These are phyloP conservation scores for Bretschneidera sinensis DNA, from an alignment of 345 rosid genomes.

Conservation along the genomic window DNA sequence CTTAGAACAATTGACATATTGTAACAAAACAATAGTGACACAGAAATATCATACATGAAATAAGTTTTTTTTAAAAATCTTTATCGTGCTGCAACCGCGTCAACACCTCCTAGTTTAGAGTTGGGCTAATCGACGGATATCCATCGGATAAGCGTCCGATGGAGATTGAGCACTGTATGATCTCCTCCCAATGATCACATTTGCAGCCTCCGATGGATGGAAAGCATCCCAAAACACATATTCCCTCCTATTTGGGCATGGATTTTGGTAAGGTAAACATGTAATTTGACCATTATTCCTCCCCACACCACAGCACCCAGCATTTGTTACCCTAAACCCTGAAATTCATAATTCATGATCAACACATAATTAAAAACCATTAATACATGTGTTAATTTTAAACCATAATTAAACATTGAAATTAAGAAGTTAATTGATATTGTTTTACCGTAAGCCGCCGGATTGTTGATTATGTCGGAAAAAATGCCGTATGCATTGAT, in stretches of 20 bases:
- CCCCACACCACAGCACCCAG: constrained; percentile 75
- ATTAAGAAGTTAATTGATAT: not conserved
- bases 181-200: constrained; percentile 43
- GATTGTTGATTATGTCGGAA: constrained; percentile 47
- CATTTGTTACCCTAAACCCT: constrained; percentile 55
- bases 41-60: no score
- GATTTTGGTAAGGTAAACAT: constrained; percentile 58
- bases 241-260: constrained; percentile 49
- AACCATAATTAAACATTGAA: not conserved
- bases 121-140: constrained; percentile 46
- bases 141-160: constrained; percentile 53
- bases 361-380: no score
- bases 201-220: constrained; percentile 65
- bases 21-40: no score
- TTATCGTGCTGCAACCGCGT: no score
- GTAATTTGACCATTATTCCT: constrained; percentile 76
- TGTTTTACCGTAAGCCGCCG: constrained; percentile 46
- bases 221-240: constrained; percentile 74
- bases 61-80: no score
- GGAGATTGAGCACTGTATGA: constrained; percentile 48
- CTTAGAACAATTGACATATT: no score
- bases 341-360: constrained; percentile 4
- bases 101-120: no score
- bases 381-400: no score
- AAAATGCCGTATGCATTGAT: constrained; percentile 71